Conservation (phyloP, 2,329 filamentous ascomycete species). For the Calonectria montana region DNA sequence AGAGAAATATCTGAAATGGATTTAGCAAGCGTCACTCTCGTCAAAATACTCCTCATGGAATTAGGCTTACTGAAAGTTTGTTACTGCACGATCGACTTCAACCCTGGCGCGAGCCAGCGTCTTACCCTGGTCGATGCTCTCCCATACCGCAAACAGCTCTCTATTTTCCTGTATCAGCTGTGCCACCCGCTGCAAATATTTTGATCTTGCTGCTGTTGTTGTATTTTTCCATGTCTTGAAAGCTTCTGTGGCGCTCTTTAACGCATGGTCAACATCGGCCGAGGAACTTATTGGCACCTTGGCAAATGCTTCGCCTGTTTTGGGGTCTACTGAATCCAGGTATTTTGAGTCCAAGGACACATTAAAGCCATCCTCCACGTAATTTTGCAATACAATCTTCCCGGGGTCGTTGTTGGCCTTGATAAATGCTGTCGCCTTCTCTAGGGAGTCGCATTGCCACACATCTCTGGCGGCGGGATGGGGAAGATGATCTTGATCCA, state of each 20-base stretch:
- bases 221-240: constrained; percentile 1
- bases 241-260: not conserved
- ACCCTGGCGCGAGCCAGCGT: not conserved
- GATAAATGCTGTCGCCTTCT: not conserved
- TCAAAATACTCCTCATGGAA: not conserved
- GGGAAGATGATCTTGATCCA: not conserved
- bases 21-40: not conserved
- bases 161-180: not conserved
- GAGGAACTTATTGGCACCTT: constrained; percentile 2
- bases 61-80: not conserved
- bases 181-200: not conserved
- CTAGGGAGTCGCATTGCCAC: not conserved
- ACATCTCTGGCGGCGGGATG: not conserved
- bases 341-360: not conserved
- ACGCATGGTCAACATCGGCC: not conserved
- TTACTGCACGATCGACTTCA: not conserved
- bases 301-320: not conserved
- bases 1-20: not conserved
- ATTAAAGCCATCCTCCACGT: not conserved
- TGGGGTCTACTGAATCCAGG: not conserved
- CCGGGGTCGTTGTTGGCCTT: not conserved
- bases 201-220: not conserved
- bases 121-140: not conserved
- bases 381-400: not conserved
- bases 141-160: not conserved